A percentile compares a stretch with the other conserved stretches of the same genome.
These are phyloP conservation scores for Geotrichum aggregatum DNA, from an alignment of 1,139 yeast species.

Conservation along the genomic window DNA sequence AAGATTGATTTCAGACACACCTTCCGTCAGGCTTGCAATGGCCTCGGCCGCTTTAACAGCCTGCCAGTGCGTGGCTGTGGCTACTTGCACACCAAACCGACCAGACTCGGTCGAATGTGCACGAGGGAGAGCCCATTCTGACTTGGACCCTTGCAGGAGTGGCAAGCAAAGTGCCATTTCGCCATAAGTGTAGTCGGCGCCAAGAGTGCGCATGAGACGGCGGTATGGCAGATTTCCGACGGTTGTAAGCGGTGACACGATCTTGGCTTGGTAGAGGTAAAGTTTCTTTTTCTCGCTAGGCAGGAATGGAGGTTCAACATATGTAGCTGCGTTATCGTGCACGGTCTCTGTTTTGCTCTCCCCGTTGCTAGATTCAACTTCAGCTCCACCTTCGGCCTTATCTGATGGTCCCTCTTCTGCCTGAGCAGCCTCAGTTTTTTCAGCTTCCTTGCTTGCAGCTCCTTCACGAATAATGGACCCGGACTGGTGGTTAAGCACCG, in stretches of 20 bases:
- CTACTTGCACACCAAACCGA: conserved; percentile 91
- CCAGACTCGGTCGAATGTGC: conserved; percentile 80
- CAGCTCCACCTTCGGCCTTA: conserved; percentile 18
- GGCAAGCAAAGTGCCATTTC: conserved; percentile 95
- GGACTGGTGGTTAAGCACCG: conserved; percentile 8
- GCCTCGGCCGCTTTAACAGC: conserved; percentile 89
- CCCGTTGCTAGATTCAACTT: no score
- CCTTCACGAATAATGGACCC: conserved; percentile 11
- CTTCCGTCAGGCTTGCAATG: conserved; percentile 51
- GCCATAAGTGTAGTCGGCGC: conserved; percentile 89
- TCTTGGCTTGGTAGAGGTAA: conserved; percentile 67
- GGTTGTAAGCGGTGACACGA: conserved; percentile 92
- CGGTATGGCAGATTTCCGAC: conserved; percentile 96
- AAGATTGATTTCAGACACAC: conserved; percentile 74
- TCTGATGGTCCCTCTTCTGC: background rate
- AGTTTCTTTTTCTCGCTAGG: conserved; percentile 77
- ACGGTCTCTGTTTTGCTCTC: conserved; percentile 33
- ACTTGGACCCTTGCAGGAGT: conserved; percentile 77
- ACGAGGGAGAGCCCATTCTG: conserved; percentile 97
- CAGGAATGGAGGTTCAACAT: conserved; percentile 71
- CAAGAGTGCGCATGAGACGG: conserved; percentile 82
- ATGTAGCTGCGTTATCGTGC: conserved; percentile 47
- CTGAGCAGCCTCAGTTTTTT: background rate
- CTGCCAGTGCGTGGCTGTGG: conserved; percentile 89
- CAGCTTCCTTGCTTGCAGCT: background rate